A percentile compares a stretch with the other conserved stretches of the same genome.
Evolutionary conservation across 139 green algal genomes (phyloP).

Genomic region (Chara braunii): DNA sequence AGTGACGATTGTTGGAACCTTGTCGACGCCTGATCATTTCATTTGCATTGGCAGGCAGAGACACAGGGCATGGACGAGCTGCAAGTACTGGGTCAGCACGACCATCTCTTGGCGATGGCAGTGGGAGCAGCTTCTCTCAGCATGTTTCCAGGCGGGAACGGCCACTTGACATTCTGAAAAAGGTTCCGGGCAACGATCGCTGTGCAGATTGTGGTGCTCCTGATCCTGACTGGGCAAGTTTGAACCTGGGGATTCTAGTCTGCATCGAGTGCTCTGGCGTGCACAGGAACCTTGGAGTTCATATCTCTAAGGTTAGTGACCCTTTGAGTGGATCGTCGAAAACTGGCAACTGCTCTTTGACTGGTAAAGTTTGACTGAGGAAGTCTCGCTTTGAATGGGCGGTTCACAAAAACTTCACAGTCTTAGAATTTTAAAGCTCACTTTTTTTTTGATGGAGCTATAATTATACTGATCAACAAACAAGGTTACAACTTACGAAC

Average conservation of each 20-base stretch:
- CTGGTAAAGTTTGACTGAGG: not conserved
- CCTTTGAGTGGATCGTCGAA: not conserved
- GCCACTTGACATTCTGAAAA: conserved; percentile 31
- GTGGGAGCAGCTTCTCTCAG: too few species aligned
- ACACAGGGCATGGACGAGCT: too few species aligned
- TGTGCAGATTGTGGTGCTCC: conserved; percentile 76
- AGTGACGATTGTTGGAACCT: too few species aligned
- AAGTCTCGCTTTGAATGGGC: not conserved
- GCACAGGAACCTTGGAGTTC: conserved; percentile 78
- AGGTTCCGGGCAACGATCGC: conserved; percentile 57
- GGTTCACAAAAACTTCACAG: not conserved
- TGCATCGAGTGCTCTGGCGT: conserved; percentile 87
- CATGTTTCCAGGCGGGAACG: conserved; percentile 12
- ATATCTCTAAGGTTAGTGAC: conserved; percentile 63
- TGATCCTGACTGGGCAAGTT: conserved; percentile 76
- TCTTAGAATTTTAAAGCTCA: not conserved
- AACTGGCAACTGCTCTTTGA: not conserved
- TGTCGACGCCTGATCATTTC: too few species aligned
- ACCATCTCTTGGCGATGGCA: too few species aligned
- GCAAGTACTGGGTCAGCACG: too few species aligned
- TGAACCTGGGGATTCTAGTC: conserved; percentile 80
- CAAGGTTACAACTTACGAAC: too few species aligned
- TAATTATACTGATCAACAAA: too few species aligned
- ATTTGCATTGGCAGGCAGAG: too few species aligned
- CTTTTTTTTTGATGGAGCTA: not conserved